These are phyloP conservation scores for Phytophthora citrophthora DNA, from an alignment of 352 stramenopile species.

Conservation along the genomic window DNA sequence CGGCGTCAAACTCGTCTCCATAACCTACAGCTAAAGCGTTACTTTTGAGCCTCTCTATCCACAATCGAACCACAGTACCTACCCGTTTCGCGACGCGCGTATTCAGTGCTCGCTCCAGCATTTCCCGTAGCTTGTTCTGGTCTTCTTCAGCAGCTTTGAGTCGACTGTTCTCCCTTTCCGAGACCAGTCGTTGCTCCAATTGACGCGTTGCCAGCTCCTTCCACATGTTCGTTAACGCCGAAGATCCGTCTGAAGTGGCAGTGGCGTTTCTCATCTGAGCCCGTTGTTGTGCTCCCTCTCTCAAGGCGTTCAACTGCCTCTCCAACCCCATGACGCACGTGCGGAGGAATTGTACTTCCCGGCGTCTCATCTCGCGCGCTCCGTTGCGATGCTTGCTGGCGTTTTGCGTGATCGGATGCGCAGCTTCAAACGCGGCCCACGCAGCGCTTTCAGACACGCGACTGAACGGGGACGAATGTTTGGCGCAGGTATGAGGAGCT, in stretches of 20 bases:
- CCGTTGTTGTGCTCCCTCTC: constrained; percentile 16
- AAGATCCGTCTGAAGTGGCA: background rate
- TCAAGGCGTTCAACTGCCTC: constrained; percentile 20
- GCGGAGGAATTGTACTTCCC: constrained; percentile 36
- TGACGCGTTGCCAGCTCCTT: constrained; percentile 35
- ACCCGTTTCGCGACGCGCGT: constrained; percentile 37
- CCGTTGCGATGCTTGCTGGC: constrained; percentile 43
- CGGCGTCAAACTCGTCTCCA: constrained; percentile 29
- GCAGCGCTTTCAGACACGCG: constrained; percentile 7
- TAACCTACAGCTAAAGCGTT: constrained; percentile 16
- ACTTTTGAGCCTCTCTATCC: background rate
- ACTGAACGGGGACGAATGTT: background rate
- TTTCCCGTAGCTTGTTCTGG: constrained; percentile 36
- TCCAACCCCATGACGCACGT: constrained; percentile 25
- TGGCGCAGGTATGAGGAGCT: background rate
- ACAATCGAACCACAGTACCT: background rate
- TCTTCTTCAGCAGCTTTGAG: constrained; percentile 38
- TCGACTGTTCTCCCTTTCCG: constrained; percentile 38
- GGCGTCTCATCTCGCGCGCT: constrained; percentile 35
- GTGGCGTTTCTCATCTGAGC: constrained; percentile 1
- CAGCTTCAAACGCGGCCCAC: constrained; percentile 28
- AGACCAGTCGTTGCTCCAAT: constrained; percentile 38
- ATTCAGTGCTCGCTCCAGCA: constrained; percentile 40
- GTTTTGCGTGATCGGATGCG: constrained; percentile 14
- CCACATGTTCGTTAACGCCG: constrained; percentile 26